phyloP scores from a whole-genome alignment of 2,329 filamentous ascomycete species.

The Trichoderma hamatum region DNA sequence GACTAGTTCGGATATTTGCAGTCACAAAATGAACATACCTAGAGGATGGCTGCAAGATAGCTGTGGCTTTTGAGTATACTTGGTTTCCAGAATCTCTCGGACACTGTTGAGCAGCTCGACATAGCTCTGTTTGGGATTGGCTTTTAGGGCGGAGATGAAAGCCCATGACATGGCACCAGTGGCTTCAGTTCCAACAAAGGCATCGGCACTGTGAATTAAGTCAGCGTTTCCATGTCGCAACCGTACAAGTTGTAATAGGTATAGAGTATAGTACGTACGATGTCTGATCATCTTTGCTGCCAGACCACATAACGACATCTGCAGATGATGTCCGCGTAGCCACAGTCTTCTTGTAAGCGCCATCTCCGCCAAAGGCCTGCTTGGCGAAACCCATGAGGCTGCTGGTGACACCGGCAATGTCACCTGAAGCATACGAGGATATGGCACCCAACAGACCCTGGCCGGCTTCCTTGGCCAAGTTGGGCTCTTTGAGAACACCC shows the following conservation, averaged over 20 bases:
- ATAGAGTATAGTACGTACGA: constrained; percentile 52
- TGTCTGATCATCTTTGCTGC: constrained; percentile 94
- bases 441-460: constrained; percentile 73
- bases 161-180: constrained; percentile 99
- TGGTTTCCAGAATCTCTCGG: constrained; percentile 80
- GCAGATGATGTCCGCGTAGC: constrained; percentile 91
- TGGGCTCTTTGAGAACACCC: constrained; percentile 79
- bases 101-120: constrained; percentile 95
- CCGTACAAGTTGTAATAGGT: not conserved
- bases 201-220: constrained; percentile 69
- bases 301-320: constrained; percentile 97
- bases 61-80: constrained; percentile 95
- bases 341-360: constrained; percentile 76
- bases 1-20: not conserved
- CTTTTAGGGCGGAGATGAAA: constrained; percentile 87
- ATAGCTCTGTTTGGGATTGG: constrained; percentile 94
- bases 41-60: constrained; percentile 94
- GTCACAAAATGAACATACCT: constrained; percentile 60
- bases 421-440: constrained; percentile 78
- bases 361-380: constrained; percentile 78
- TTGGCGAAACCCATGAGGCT: constrained; percentile 86
- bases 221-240: constrained; percentile 30
- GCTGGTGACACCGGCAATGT: constrained; percentile 78
- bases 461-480: constrained; percentile 78
- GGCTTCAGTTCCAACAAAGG: constrained; percentile 82